phyloP scores from a whole-genome alignment of 1,284 basidiomycete species.

The Wallemia hederae region DNA sequence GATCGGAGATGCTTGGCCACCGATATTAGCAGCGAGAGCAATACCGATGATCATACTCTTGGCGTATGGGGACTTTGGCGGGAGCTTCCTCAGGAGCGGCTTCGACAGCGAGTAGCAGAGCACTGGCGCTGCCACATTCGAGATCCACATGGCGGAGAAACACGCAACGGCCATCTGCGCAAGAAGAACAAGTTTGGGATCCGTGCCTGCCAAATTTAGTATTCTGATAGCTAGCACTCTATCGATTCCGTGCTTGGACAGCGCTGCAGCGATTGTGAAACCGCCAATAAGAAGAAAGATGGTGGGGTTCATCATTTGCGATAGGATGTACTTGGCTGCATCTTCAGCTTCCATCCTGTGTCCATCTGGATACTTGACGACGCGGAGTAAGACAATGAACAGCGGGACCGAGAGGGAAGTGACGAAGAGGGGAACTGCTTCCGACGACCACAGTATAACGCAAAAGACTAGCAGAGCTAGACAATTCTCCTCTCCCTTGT shows the following conservation, averaged over 20 bases:
- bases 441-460: slow-evolving; percentile 30
- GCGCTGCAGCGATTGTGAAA: slow-evolving; percentile 90
- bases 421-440: slow-evolving; percentile 89
- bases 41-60: slow-evolving; percentile 86
- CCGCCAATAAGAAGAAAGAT: slow-evolving; percentile 24
- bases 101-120: slow-evolving; percentile 80
- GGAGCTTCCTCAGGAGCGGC: slow-evolving; percentile 79
- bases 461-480: slow-evolving; percentile 71
- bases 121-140: slow-evolving; percentile 90
- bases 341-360: slow-evolving; percentile 32
- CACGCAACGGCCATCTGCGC: slow-evolving; percentile 92
- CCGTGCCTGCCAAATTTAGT: slow-evolving; percentile 62
- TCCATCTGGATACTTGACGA: slow-evolving; percentile 37
- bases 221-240: slow-evolving; percentile 77
- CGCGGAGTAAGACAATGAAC: slow-evolving; percentile 56
- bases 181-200: slow-evolving; percentile 57
- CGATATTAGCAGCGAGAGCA: slow-evolving; percentile 88
- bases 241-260: slow-evolving; percentile 94
- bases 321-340: slow-evolving; percentile 47
- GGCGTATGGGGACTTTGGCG: slow-evolving; percentile 58
- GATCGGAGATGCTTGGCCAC: slow-evolving; percentile 71
- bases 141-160: slow-evolving; percentile 99
- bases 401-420: slow-evolving; percentile 74
- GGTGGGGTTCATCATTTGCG: slow-evolving; percentile 22
- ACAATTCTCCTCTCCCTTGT: slow-evolving; percentile 51